Percentiles rank a stretch among this genome's conserved stretches.
Conservation (phyloP, 352 stramenopile species). For the Elongisporangium prolatum region DNA sequence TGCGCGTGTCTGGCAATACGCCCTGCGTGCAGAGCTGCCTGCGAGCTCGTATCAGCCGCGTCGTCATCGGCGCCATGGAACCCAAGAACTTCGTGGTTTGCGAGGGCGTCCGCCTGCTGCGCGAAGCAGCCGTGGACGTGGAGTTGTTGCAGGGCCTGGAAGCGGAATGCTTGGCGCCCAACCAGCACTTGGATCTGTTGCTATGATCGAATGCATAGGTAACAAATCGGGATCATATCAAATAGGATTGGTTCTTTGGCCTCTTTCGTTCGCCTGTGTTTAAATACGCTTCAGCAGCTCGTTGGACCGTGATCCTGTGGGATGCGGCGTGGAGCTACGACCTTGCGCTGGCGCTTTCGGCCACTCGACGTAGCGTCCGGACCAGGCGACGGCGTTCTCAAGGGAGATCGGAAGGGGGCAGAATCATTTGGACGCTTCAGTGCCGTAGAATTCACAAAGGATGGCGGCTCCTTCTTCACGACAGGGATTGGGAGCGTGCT, state of each 20-base stretch:
- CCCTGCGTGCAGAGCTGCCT: slow-evolving; percentile 81
- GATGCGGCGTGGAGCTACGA: slow-evolving; percentile 39
- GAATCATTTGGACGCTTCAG: neutral
- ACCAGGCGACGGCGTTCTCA: neutral
- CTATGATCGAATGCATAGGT: slow-evolving; percentile 19
- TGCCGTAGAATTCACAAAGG: neutral
- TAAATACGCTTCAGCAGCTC: slow-evolving; percentile 2
- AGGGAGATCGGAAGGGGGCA: neutral
- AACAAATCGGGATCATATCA: neutral
- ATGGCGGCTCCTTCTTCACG: neutral
- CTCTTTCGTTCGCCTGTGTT: neutral
- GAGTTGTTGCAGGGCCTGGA: slow-evolving; percentile 70
- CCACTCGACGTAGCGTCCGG: slow-evolving; percentile 7
- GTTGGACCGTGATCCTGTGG: slow-evolving; percentile 16
- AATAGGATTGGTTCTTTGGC: neutral
- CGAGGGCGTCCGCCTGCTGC: slow-evolving; percentile 68
- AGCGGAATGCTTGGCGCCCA: slow-evolving; percentile 67
- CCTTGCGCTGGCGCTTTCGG: slow-evolving; percentile 59
- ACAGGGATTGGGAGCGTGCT: too few species aligned
- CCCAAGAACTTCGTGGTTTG: slow-evolving; percentile 86
- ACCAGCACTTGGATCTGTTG: slow-evolving; percentile 61
- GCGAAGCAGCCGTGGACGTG: slow-evolving; percentile 60
- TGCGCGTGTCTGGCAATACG: slow-evolving; percentile 77
- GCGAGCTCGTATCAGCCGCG: slow-evolving; percentile 49
- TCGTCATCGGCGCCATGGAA: slow-evolving; percentile 85